Conservation (phyloP, 768 basidiomycete species). For the Rhizopogon salebrosus region DNA sequence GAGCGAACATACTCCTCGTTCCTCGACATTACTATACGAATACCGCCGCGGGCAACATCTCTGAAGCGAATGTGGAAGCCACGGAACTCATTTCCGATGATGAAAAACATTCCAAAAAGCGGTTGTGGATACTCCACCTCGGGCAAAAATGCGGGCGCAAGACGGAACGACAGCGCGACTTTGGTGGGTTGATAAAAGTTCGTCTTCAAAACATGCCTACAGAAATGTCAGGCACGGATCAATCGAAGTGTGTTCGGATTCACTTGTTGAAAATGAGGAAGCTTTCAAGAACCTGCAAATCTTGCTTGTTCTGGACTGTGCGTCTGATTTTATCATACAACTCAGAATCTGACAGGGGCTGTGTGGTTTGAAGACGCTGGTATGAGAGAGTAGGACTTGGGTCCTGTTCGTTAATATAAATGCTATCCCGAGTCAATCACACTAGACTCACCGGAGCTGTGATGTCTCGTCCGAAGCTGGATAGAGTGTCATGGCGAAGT, state of each 20-base stretch:
- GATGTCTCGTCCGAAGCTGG: slow-evolving; percentile 50
- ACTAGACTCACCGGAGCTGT: slow-evolving; percentile 59
- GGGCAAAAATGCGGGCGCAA: slow-evolving; percentile 88
- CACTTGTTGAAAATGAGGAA: slow-evolving; percentile 97
- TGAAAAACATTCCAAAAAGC: slow-evolving; percentile 91
- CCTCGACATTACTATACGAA: slow-evolving; percentile 89
- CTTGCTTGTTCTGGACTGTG: slow-evolving; percentile 82
- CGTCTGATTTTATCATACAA: slow-evolving; percentile 84
- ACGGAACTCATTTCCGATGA: slow-evolving; percentile 90
- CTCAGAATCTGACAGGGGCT: slow-evolving; percentile 79
- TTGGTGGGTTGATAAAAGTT: slow-evolving; percentile 99
- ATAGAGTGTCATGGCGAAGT: slow-evolving; percentile 96
- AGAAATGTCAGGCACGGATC: slow-evolving; percentile 3
- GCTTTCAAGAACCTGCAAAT: slow-evolving; percentile 88
- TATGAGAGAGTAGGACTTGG: slow-evolving; percentile 93
- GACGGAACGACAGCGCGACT: slow-evolving; percentile 93
- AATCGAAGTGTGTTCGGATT: background rate
- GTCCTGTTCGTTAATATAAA: background rate
- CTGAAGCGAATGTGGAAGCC: slow-evolving; percentile 95
- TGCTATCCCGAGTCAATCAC: background rate
- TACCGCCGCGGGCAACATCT: slow-evolving; percentile 96
- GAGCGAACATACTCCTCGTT: slow-evolving; percentile 70
- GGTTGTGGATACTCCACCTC: slow-evolving; percentile 91
- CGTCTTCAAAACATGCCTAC: slow-evolving; percentile 85
- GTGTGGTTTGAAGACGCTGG: slow-evolving; percentile 84